Base-by-base conservation (phyloP, 2,329 filamentous ascomycete species). In the Sporothrix globosa region DNA sequence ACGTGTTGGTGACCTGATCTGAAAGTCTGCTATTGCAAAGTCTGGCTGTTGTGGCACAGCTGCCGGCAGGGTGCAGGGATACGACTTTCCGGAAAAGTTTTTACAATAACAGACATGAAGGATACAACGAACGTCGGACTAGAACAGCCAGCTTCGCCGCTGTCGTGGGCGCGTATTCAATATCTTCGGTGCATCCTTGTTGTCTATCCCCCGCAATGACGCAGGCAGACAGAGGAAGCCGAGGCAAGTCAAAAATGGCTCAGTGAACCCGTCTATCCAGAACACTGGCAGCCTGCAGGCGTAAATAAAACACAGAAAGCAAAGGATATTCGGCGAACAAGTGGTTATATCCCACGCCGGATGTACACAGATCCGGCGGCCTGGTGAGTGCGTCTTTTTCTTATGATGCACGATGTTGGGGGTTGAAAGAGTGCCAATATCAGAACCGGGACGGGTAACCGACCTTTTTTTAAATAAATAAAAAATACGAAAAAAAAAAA, bases 221-320 rank as follows among this genome's bases (percentile, higher is more conserved):
- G 65, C 65, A 67, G 24, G 34, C 52, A 52, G 48, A 9, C 5
- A 17, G n/a, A 19, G 17, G 14, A 44, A 27, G 11, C 19, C 7
- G 41, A 27, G 10, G 19, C 19, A 39, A 30, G 9, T 7, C 4
- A 39, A 44, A 69, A 69, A 69, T 69, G 68, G 68, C 68, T 63
- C 68, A 69, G 46, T 27, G 34, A 48, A 46, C 56, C 56, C 56
- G 54, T 69, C 65, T 54, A 67, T 67, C 65, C 65, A 67, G 65
- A 67, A 44, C 48, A 54, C 50, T 27, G 30, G 65, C 52, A 68
- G 66, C 30, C 14, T 13, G 13, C 21, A 13, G 41, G 5, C 34
- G 34, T 34, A 34, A n/a, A n/a, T 6, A 11, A 41, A 19, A 30
- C 11, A 48, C 4, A 65, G n/a, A 46, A 5, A 6, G 14, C n/a